Evolutionary conservation across 192 early-diverging fungal genomes (phyloP).

Genomic region (Backusella australiensis): DNA sequence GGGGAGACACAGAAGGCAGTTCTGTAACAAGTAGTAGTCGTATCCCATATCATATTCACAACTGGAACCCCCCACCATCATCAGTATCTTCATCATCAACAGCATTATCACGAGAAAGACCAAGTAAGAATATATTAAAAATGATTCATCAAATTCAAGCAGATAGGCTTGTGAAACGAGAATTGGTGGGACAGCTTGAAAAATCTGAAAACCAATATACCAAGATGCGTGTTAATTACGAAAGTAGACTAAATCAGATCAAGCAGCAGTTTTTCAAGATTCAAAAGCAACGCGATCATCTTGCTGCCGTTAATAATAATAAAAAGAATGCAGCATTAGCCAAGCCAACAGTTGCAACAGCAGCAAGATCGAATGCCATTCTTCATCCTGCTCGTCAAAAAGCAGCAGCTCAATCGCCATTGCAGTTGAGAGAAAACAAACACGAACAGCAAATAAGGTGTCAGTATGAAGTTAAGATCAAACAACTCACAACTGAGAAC

Average conservation of each 20-base stretch:
- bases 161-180: constrained; percentile 50
- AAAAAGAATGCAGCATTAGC: constrained; percentile 31
- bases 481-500: constrained; percentile 51
- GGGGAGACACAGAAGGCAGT: constrained; percentile 24
- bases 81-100: not conserved
- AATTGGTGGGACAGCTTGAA: constrained; percentile 53
- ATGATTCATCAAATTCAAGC: constrained; percentile 58
- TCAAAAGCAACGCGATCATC: constrained; percentile 52
- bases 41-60: not conserved
- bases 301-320: constrained; percentile 16
- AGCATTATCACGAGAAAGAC: not conserved
- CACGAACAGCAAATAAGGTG: constrained; percentile 35
- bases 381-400: not conserved
- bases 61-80: not conserved
- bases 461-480: constrained; percentile 56
- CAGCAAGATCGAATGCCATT: not conserved
- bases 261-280: constrained; percentile 49
- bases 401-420: not conserved
- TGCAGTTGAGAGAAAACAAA: constrained; percentile 13
- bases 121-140: constrained; percentile 24
- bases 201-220: constrained; percentile 49
- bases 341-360: not conserved
- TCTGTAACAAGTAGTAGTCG: constrained; percentile 12
- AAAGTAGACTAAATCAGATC: constrained; percentile 61
- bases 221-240: constrained; percentile 60